Evolutionary conservation across 2,329 filamentous ascomycete species (phyloP).

Genomic region (Blastomyces percursus): DNA sequence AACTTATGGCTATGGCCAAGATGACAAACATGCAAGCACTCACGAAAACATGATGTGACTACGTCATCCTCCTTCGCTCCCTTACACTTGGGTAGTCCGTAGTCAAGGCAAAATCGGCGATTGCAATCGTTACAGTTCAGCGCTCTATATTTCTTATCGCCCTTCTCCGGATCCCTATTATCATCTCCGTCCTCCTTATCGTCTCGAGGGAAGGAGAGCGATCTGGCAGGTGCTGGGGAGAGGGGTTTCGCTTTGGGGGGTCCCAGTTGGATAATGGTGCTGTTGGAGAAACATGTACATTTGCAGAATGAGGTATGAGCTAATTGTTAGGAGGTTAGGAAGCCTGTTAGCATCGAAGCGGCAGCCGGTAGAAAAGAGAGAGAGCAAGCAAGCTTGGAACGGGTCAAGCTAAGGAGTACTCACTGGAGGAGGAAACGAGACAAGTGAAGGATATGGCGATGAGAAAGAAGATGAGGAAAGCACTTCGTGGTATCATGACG

Average conservation of each 20-base stretch:
- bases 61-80: slow-evolving; percentile 53
- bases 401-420: slow-evolving; percentile 13
- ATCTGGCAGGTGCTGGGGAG: slow-evolving; percentile 8
- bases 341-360: slow-evolving; percentile 1
- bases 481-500: slow-evolving; percentile 16
- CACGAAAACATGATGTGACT: slow-evolving; percentile 55
- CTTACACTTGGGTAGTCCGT: slow-evolving; percentile 52
- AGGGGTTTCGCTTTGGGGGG: slow-evolving; percentile 26
- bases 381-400: neutral
- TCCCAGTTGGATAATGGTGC: slow-evolving; percentile 55
- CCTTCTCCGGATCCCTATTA: slow-evolving; percentile 15
- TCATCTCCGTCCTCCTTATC: slow-evolving; percentile 14
- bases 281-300: slow-evolving; percentile 58
- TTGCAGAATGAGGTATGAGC: slow-evolving; percentile 56
- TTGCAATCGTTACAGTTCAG: slow-evolving; percentile 56
- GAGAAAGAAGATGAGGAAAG: slow-evolving; percentile 19
- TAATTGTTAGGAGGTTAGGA: slow-evolving; percentile 11
- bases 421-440: slow-evolving; percentile 27
- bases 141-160: slow-evolving; percentile 28
- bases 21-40: slow-evolving; percentile 15
- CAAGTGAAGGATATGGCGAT: slow-evolving; percentile 22
- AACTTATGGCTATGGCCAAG: neutral
- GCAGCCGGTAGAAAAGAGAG: neutral
- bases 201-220: slow-evolving; percentile 10
- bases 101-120: slow-evolving; percentile 54